Conservation (phyloP, 208 protist genomes). For the Vickermania ingenoplastis region DNA sequence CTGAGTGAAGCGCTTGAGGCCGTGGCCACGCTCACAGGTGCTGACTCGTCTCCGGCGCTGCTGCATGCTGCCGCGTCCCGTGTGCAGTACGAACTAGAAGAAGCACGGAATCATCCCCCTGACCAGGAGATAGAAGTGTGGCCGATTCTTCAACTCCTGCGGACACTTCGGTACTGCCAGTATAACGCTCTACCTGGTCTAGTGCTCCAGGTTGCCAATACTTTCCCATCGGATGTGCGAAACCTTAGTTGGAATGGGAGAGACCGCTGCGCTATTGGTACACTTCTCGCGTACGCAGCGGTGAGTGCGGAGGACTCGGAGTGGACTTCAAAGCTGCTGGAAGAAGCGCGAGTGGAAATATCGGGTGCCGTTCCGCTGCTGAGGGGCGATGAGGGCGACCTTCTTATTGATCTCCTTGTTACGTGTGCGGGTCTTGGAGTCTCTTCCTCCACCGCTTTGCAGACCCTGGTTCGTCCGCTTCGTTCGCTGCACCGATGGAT, state of each 20-base stretch:
- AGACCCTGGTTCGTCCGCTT: background rate
- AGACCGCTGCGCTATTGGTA: conserved; percentile 5
- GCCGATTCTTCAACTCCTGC: too few species aligned
- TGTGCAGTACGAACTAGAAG: too few species aligned
- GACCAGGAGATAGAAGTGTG: too few species aligned
- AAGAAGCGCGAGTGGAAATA: conserved; percentile 9
- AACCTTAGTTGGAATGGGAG: background rate
- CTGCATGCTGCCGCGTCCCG: conserved; percentile 31
- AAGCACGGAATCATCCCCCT: too few species aligned
- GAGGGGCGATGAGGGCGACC: background rate
- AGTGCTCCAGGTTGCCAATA: conserved; percentile 3
- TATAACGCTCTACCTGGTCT: conserved; percentile 18
- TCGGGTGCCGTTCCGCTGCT: background rate
- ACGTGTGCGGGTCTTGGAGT: conserved; percentile 14
- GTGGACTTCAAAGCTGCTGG: background rate
- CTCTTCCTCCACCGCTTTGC: background rate
- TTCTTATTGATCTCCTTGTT: conserved; percentile 18
- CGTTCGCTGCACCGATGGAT: background rate
- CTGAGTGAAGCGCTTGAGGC: conserved; percentile 23
- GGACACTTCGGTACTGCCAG: conserved; percentile 8
- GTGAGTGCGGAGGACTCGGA: conserved; percentile 5
- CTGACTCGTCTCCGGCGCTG: conserved; percentile 23
- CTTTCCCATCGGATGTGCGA: background rate
- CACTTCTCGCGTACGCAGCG: conserved; percentile 21
- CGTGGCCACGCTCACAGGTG: conserved; percentile 25